Conservation (phyloP, 2,329 filamentous ascomycete species). For the Boeremia exigua region DNA sequence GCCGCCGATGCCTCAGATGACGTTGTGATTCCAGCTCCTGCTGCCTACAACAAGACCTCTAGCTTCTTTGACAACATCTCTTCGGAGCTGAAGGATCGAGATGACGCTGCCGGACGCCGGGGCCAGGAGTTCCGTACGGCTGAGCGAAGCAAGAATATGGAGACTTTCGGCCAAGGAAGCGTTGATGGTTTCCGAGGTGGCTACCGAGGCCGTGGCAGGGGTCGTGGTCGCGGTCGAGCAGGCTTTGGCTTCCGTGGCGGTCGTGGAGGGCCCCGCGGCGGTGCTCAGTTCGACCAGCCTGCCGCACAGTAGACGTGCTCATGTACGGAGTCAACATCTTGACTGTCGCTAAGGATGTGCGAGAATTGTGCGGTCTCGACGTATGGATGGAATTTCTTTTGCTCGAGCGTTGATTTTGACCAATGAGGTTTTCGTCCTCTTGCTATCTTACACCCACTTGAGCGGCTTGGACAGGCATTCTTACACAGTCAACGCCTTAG, state of each 20-base stretch:
- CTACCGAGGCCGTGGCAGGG: constrained; percentile 80
- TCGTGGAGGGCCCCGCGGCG: constrained; percentile 49
- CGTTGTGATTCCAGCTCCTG: constrained; percentile 51
- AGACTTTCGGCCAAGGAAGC: constrained; percentile 96
- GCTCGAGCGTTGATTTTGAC: constrained; percentile 1
- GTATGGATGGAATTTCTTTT: background rate
- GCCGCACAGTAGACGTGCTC: constrained; percentile 29
- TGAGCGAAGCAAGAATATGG: constrained; percentile 93
- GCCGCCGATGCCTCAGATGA: constrained; percentile 51
- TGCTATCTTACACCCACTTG: constrained; percentile 17
- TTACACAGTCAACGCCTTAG: constrained; percentile 19
- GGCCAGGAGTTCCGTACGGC: constrained; percentile 89
- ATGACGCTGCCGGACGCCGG: constrained; percentile 69
- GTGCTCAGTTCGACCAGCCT: constrained; percentile 34
- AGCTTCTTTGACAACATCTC: constrained; percentile 99
- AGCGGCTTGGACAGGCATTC: constrained; percentile 27
- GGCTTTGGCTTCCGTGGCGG: constrained; percentile 55
- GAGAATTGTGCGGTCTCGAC: background rate
- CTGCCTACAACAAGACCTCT: constrained; percentile 81
- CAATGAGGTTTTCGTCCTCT: constrained; percentile 1
- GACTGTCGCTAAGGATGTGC: background rate
- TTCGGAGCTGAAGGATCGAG: constrained; percentile 87
- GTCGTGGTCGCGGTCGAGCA: constrained; percentile 65
- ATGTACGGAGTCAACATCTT: too few relatives aligned
- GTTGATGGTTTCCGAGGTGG: constrained; percentile 83